These are phyloP conservation scores for Saitozyma sp. DNA, from an alignment of 768 basidiomycete genomes.

Conservation along the genomic window DNA sequence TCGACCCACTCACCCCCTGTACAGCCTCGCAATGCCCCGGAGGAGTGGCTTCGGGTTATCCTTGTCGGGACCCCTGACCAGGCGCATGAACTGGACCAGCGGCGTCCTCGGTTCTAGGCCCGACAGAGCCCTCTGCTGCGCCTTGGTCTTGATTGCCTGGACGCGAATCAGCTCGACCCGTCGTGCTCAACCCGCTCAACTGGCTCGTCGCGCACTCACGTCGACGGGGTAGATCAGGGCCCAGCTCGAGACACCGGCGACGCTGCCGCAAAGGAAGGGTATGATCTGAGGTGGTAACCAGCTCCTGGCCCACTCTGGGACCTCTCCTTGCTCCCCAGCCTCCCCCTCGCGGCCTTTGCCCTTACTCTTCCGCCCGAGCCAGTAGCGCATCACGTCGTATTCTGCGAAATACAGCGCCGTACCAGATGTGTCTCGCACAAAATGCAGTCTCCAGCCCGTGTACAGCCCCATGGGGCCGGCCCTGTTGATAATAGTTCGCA, in stretches of 20 bases:
- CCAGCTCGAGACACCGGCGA: slow-evolving; percentile 77
- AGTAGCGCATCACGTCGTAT: slow-evolving; percentile 86
- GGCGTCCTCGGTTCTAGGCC: slow-evolving; percentile 71
- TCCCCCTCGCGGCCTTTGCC: slow-evolving; percentile 5
- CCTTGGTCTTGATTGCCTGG: slow-evolving; percentile 63
- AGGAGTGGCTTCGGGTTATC: slow-evolving; percentile 65
- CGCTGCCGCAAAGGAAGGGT: slow-evolving; percentile 86
- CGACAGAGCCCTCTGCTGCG: slow-evolving; percentile 88
- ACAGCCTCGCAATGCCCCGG: slow-evolving; percentile 77
- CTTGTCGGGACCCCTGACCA: slow-evolving; percentile 83
- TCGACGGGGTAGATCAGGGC: slow-evolving; percentile 90
- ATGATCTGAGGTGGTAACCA: slow-evolving; percentile 85
- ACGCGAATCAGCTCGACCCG: slow-evolving; percentile 53
- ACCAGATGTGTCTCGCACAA: slow-evolving; percentile 84
- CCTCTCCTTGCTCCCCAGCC: slow-evolving; percentile 36
- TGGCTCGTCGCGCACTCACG: slow-evolving; percentile 58
- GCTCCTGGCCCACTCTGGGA: slow-evolving; percentile 49
- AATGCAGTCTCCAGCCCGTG: slow-evolving; percentile 83
- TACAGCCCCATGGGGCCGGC: slow-evolving; percentile 42
- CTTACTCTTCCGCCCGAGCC: slow-evolving; percentile 64
- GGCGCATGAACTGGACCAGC: slow-evolving; percentile 70
- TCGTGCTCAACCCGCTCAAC: background rate
- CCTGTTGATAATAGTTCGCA: slow-evolving; percentile 67
- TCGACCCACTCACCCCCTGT: slow-evolving; percentile 72
- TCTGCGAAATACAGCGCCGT: slow-evolving; percentile 91